Conservation (phyloP, 2,329 filamentous ascomycete genomes). For the Hortaea werneckii region DNA sequence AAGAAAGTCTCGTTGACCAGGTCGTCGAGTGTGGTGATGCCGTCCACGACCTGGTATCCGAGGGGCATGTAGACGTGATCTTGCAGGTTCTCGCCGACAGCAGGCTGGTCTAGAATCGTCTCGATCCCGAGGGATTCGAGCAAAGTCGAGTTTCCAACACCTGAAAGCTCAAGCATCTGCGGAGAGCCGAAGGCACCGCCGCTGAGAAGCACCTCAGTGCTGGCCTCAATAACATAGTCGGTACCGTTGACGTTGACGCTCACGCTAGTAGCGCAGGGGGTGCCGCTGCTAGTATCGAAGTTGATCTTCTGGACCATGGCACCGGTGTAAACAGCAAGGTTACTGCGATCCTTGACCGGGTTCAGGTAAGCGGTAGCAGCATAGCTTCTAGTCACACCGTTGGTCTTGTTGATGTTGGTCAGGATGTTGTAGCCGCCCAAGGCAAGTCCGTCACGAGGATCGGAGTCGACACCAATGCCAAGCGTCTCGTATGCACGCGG, state of each 20-base stretch:
- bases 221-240: slow-evolving; percentile 9
- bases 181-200: slow-evolving; percentile 27
- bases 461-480: slow-evolving; percentile 7
- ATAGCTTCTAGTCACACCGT: slow-evolving; percentile 18
- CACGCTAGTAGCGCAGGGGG: slow-evolving; percentile 12
- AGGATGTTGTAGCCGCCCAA: slow-evolving; percentile 10
- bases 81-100: slow-evolving; percentile 18
- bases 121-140: slow-evolving; percentile 9
- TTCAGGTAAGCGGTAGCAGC: slow-evolving; percentile 24
- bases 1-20: slow-evolving; percentile 6
- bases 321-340: slow-evolving; percentile 23
- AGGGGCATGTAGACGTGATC: slow-evolving; percentile 12
- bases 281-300: slow-evolving; percentile 10
- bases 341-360: slow-evolving; percentile 17
- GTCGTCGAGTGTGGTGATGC: slow-evolving; percentile 4
- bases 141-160: slow-evolving; percentile 21
- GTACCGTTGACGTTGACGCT: slow-evolving; percentile 16
- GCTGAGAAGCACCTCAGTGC: slow-evolving; percentile 45
- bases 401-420: slow-evolving; percentile 12
- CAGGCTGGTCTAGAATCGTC: slow-evolving; percentile 8
- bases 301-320: slow-evolving; percentile 19
- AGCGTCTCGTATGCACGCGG: slow-evolving; percentile 7
- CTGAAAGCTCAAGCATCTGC: slow-evolving; percentile 32
- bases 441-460: slow-evolving; percentile 8
- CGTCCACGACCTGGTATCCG: slow-evolving; percentile 3